Evolutionary conservation across 495 filamentous ascomycete genomes (phyloP).

Genomic region (Hapsidospora chrysogenum): DNA sequence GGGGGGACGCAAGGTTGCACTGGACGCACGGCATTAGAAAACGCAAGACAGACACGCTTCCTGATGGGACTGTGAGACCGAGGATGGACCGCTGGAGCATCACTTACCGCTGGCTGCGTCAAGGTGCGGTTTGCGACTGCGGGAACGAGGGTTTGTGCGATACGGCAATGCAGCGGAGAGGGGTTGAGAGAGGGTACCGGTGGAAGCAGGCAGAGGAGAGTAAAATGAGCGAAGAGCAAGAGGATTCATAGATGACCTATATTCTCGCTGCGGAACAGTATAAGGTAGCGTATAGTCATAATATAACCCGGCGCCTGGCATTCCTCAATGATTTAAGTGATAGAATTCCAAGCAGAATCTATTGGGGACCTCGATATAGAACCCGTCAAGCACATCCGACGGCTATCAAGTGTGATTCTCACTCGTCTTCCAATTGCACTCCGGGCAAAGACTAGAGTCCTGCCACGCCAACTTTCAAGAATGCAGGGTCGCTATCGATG

Average conservation of each 20-base stretch:
- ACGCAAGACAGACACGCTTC: slow-evolving; percentile 9
- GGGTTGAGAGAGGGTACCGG: slow-evolving; percentile 6
- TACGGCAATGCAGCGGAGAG: slow-evolving; percentile 7
- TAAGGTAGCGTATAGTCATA: too few relatives aligned
- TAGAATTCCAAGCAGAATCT: too few relatives aligned
- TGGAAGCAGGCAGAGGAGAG: background rate
- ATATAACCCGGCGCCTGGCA: too few relatives aligned
- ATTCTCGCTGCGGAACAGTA: too few relatives aligned
- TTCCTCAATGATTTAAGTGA: too few relatives aligned
- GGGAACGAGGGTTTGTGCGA: slow-evolving; percentile 8
- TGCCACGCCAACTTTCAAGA: slow-evolving; percentile 10
- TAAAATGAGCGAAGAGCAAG: too few relatives aligned
- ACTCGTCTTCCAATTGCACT: too few relatives aligned
- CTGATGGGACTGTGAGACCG: slow-evolving; percentile 6
- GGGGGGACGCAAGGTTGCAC: slow-evolving; percentile 7
- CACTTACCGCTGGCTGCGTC: slow-evolving; percentile 9
- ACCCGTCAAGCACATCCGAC: too few relatives aligned
- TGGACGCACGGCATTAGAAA: slow-evolving; percentile 12
- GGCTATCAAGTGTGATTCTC: too few relatives aligned
- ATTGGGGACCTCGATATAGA: too few relatives aligned
- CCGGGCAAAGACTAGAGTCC: slow-evolving; percentile 8
- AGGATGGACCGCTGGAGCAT: slow-evolving; percentile 9
- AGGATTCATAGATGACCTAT: too few relatives aligned
- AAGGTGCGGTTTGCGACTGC: slow-evolving; percentile 7
- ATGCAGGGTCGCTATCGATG: slow-evolving; percentile 15